A percentile compares a stretch with the other conserved stretches of the same genome.
Evolutionary conservation across 257 asterid genomes (phyloP).

Genomic region (Linaria vulgaris): DNA sequence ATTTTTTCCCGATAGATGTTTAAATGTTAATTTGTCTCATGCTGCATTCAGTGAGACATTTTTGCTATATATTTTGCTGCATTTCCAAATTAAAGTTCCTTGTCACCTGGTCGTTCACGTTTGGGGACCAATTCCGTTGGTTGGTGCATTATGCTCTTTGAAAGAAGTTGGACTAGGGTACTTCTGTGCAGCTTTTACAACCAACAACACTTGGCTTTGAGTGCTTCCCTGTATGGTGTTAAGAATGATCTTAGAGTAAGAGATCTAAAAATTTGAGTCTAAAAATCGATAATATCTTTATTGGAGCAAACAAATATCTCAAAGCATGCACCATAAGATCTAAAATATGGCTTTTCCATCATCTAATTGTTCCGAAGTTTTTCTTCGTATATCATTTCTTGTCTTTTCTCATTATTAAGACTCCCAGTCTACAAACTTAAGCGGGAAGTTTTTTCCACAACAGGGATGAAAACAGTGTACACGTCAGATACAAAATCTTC

Average conservation of each 20-base stretch:
- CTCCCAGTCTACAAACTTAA: too few species aligned
- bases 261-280: slow-evolving; percentile 7
- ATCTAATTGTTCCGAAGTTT: slow-evolving; percentile 13
- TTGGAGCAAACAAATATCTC: too few species aligned
- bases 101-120: not conserved
- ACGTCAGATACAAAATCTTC: slow-evolving; percentile 82
- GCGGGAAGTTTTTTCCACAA: too few species aligned
- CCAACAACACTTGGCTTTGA: slow-evolving; percentile 10
- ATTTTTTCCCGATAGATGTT: slow-evolving; percentile 1
- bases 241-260: slow-evolving; percentile 7
- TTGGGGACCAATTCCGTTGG: not conserved
- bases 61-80: slow-evolving; percentile 11
- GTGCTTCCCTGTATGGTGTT: slow-evolving; percentile 1
- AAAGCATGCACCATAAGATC: not conserved
- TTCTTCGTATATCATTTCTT: slow-evolving; percentile 20
- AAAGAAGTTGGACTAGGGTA: slow-evolving; percentile 6
- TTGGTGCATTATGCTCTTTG: not conserved
- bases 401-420: slow-evolving; percentile 31
- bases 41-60: slow-evolving; percentile 11
- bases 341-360: slow-evolving; percentile 5
- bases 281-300: not conserved
- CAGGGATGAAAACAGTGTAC: too few species aligned
- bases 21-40: slow-evolving; percentile 10
- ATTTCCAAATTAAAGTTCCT: slow-evolving; percentile 8
- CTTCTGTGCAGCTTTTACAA: slow-evolving; percentile 18